These are phyloP conservation scores for Boletellus deceptivus DNA, from an alignment of 1,284 basidiomycete genomes.

Conservation along the genomic window DNA sequence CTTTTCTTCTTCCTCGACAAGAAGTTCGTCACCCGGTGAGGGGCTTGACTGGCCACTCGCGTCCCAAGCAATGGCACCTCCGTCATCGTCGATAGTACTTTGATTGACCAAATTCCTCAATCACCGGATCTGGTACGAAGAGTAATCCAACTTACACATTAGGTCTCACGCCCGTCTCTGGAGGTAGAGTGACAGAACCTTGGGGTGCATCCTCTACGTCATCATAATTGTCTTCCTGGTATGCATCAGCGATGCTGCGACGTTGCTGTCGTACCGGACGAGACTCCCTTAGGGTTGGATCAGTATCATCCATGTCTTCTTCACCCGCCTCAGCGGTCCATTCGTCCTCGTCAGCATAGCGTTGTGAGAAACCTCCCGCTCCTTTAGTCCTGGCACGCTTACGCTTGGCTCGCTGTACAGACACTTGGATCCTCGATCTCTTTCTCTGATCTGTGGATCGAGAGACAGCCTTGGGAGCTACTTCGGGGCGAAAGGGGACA, in stretches of 20 bases:
- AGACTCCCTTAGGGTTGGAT: constrained; percentile 7
- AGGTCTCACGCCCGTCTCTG: not conserved
- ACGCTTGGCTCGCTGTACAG: constrained; percentile 24
- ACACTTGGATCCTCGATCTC: constrained; percentile 12
- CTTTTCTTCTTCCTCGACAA: constrained; percentile 55
- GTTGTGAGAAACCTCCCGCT: constrained; percentile 35
- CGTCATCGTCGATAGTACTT: constrained; percentile 5
- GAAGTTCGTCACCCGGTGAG: constrained; percentile 16
- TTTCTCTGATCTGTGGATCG: constrained; percentile 8
- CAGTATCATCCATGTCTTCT: constrained; percentile 15
- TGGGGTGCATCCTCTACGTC: constrained; percentile 15
- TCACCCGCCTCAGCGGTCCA: constrained; percentile 24
- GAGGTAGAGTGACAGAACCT: constrained; percentile 20
- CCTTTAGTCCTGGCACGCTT: constrained; percentile 49
- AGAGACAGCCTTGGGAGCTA: constrained; percentile 1
- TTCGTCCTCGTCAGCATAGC: constrained; percentile 28
- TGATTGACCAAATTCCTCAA: constrained; percentile 3
- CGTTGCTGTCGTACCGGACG: constrained; percentile 30
- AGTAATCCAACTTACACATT: constrained; percentile 5
- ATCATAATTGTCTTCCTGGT: constrained; percentile 28
- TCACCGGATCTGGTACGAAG: not conserved
- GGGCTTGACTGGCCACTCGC: constrained; percentile 1
- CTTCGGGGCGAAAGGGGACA: constrained; percentile 34
- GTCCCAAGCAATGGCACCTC: not conserved
- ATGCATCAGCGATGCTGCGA: constrained; percentile 19